Conservation (phyloP, 192 early-diverging fungal species). For the Paraglomus occultum region DNA sequence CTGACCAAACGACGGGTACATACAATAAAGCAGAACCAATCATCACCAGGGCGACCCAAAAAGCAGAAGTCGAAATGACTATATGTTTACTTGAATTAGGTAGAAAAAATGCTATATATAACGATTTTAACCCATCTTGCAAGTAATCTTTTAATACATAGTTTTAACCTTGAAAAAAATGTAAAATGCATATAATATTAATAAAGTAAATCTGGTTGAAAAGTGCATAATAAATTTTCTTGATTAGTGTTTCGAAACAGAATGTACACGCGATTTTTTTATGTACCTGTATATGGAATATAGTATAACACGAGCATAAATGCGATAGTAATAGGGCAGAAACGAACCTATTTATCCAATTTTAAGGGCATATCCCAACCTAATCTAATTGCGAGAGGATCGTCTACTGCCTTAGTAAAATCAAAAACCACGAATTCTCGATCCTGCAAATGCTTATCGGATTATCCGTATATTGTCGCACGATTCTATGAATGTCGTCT, state of each 20-base stretch:
- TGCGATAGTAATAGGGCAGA: constrained; percentile 13
- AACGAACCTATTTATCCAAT: too few species aligned
- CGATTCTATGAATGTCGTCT: background rate
- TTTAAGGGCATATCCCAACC: too few species aligned
- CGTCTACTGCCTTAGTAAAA: background rate
- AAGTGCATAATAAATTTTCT: constrained; percentile 28
- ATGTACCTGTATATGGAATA: constrained; percentile 28
- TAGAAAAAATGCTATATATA: constrained; percentile 30
- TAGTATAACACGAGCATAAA: constrained; percentile 27
- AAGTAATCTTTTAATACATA: constrained; percentile 29
- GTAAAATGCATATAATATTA: constrained; percentile 26
- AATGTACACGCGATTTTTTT: constrained; percentile 27
- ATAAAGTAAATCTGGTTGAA: constrained; percentile 27
- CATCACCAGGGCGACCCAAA: constrained; percentile 18
- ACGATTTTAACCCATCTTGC: constrained; percentile 25
- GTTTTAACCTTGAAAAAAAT: constrained; percentile 29
- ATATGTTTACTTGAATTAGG: constrained; percentile 24
- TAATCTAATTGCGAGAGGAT: too few species aligned
- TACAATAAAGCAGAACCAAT: constrained; percentile 27
- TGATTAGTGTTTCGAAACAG: constrained; percentile 24
- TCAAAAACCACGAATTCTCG: background rate
- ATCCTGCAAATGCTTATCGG: constrained; percentile 7
- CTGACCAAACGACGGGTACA: constrained; percentile 22
- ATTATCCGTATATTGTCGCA: constrained; percentile 13
- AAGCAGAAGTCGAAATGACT: constrained; percentile 25